Conservation (phyloP, 495 filamentous ascomycete species). For the Annulohypoxylon stygium region DNA sequence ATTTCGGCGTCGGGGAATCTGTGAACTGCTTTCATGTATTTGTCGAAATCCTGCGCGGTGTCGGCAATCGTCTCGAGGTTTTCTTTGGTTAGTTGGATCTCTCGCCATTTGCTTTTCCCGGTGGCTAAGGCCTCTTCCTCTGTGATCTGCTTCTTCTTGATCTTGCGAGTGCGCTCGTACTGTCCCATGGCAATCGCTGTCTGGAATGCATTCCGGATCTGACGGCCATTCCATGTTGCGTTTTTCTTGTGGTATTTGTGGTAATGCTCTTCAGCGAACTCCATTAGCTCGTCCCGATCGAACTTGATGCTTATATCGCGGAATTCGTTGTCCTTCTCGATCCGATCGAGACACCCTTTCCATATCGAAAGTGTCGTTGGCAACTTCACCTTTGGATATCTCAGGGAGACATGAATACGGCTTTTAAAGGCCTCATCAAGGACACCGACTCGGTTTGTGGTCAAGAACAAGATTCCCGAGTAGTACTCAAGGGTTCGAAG, state of each 20-base stretch:
- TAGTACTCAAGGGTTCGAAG: constrained; percentile 70
- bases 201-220: constrained; percentile 61
- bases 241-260: constrained; percentile 23
- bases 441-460: constrained; percentile 65
- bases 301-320: constrained; percentile 27
- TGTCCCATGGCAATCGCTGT: constrained; percentile 55
- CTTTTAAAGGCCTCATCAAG: constrained; percentile 69
- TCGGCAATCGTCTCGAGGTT: constrained; percentile 39
- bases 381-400: constrained; percentile 51
- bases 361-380: constrained; percentile 2
- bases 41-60: constrained; percentile 41
- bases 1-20: constrained; percentile 6
- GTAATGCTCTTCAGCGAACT: constrained; percentile 39
- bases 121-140: constrained; percentile 1
- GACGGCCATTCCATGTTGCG: constrained; percentile 59
- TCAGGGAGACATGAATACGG: constrained; percentile 63
- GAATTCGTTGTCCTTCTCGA: constrained; percentile 28
- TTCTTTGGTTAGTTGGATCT: constrained; percentile 19
- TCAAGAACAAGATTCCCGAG: constrained; percentile 68
- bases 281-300: constrained; percentile 29
- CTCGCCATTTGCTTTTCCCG: constrained; percentile 34
- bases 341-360: constrained; percentile 13
- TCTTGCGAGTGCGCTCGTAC: constrained; percentile 26
- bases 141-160: constrained; percentile 28
- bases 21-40: constrained; percentile 31